These are phyloP conservation scores for Termitomyces titanicus DNA, from an alignment of 768 basidiomycete genomes.

Conservation along the genomic window DNA sequence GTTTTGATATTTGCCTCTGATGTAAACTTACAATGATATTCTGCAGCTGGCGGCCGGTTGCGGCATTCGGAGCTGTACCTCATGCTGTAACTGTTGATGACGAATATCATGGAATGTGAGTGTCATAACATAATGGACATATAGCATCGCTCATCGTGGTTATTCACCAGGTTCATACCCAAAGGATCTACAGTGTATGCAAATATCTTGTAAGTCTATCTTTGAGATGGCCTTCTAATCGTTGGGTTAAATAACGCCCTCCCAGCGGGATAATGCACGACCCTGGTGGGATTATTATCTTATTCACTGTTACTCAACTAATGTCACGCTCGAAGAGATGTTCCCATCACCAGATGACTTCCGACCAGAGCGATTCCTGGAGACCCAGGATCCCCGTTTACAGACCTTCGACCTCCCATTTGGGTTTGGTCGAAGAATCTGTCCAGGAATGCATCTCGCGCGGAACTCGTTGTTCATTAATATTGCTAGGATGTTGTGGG, in stretches of 20 bases:
- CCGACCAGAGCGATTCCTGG: conserved; percentile 37
- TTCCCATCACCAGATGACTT: conserved; percentile 33
- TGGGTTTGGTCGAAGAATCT: conserved; percentile 38
- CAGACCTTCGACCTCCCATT: conserved; percentile 32
- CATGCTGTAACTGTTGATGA: conserved; percentile 36
- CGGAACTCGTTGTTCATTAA: conserved; percentile 31
- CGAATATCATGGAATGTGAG: conserved; percentile 32
- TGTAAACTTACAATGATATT: too few species aligned
- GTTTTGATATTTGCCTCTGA: too few species aligned
- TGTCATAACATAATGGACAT: not conserved
- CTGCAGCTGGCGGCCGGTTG: conserved; percentile 14
- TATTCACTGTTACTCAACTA: not conserved
- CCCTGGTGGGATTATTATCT: conserved; percentile 13
- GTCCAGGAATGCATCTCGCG: conserved; percentile 34
- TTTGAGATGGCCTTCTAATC: not conserved
- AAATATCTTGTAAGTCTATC: conserved; percentile 26
- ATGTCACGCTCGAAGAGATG: conserved; percentile 10
- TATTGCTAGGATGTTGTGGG: conserved; percentile 32
- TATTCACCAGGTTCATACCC: conserved; percentile 25
- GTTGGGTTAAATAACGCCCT: not conserved
- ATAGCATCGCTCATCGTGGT: not conserved
- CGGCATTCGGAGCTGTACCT: conserved; percentile 23
- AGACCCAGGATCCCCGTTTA: conserved; percentile 25
- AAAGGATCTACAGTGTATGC: conserved; percentile 37
- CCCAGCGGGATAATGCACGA: conserved; percentile 29